A percentile compares a stretch with the other conserved stretches of the same genome.
Conservation (phyloP, 2,329 filamentous ascomycete species). For the Bimuria novae-zelandiae region DNA sequence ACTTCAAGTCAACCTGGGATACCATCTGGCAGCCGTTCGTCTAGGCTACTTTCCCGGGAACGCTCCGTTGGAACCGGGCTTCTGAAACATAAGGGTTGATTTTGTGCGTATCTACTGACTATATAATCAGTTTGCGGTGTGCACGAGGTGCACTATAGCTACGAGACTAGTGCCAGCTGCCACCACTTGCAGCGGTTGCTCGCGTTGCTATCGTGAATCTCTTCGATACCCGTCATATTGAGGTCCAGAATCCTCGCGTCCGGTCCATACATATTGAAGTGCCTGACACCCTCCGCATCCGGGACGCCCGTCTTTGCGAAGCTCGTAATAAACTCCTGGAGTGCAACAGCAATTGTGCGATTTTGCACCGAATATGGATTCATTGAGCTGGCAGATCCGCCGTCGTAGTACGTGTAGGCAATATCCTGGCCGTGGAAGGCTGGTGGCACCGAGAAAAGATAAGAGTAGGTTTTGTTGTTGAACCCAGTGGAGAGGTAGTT, state of each 20-base stretch:
- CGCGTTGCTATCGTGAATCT: constrained; percentile 51
- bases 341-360: constrained; percentile 46
- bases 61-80: too few relatives aligned
- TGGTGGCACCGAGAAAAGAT: constrained; percentile 59
- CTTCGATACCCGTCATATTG: constrained; percentile 48
- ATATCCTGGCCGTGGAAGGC: constrained; percentile 60
- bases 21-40: too few relatives aligned
- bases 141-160: not conserved
- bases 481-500: constrained; percentile 55
- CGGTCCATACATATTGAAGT: constrained; percentile 54
- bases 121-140: too few relatives aligned
- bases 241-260: constrained; percentile 52
- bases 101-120: too few relatives aligned
- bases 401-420: constrained; percentile 58
- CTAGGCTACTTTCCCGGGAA: too few relatives aligned
- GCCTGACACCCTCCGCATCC: constrained; percentile 45
- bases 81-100: too few relatives aligned
- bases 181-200: constrained; percentile 59
- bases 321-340: constrained; percentile 53
- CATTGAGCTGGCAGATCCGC: constrained; percentile 21
- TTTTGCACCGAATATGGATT: constrained; percentile 29
- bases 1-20: too few relatives aligned
- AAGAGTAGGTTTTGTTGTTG: constrained; percentile 54
- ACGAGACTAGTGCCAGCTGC: constrained; percentile 54
- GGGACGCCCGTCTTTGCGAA: constrained; percentile 49